Base-by-base conservation (phyloP, 306 rosid species). In the Vigna trinervia region DNA sequence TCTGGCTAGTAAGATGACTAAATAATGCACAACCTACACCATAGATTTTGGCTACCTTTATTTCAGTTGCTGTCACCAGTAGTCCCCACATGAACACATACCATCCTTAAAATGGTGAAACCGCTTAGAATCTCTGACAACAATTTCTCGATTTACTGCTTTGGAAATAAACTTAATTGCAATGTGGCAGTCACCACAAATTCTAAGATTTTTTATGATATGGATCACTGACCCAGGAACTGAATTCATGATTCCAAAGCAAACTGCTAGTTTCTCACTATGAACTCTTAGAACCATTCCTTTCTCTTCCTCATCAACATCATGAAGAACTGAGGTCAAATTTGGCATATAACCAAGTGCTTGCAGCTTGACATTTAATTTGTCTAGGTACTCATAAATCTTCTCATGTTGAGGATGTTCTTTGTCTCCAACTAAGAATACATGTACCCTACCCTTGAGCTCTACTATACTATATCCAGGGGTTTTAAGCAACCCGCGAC, bases 241-340 rank as follows among this genome's bases (percentile, higher is more conserved):
- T 66, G 96, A 86, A 85, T 87, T 86, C 86, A 90, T 80, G 74
- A 88, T 79, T 81, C 90, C 96, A 64, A 84, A 92, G 82, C 91
- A 88, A 76, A 92, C 92, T 8, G 93, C 97, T 41, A 90, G 88
- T 83, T 88, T 92, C 87, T 92, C 97, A 80, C 97, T 90, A 59
- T 90, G 97, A 84, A 92, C 94, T 84, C 95, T 80, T 65, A 88
- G 84, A 41, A 73, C 76, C 87, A 90, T 86, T 86, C 75, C 87
- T 83, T 90, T 92, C 81, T 90, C 93, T 83, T 92, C 97, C 77
- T 90, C 97, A 69, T 88, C 95, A 69, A 90, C 87, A 14, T 90
- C 93, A 51, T 92, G 93, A 73, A 81, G 89, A 83, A 92, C 97
- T 5, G 88, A 88, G 30, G 92, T 63, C 60, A 84, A 75, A 63